Percentiles rank a stretch among this genome's conserved stretches.
Conservation (phyloP, 2,329 filamentous ascomycete species). For the Diaporthe citrichinensis region DNA sequence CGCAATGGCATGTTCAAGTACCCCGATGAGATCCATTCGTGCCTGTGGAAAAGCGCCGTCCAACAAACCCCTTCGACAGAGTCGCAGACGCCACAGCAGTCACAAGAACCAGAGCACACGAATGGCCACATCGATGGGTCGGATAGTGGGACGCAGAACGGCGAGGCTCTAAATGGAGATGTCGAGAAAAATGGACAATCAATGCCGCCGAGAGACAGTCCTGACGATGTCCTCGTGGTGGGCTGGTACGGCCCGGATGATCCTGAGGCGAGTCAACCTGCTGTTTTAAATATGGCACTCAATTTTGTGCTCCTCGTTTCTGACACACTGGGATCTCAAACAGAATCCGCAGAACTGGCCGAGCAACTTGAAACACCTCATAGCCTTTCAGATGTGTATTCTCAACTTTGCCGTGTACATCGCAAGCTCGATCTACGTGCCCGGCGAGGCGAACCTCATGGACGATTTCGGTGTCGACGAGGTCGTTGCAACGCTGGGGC, state of each 20-base stretch:
- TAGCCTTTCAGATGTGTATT: slow-evolving; percentile 2
- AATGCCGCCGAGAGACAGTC: no score
- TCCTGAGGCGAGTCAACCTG: not conserved
- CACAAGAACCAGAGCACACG: not conserved
- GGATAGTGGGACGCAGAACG: not conserved
- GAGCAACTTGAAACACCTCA: slow-evolving; percentile 65
- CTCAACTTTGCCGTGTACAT: slow-evolving; percentile 31
- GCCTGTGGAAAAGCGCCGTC: not conserved
- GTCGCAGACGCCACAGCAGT: not conserved
- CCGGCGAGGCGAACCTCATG: slow-evolving; percentile 21
- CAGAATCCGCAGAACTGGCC: slow-evolving; percentile 67
- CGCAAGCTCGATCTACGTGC: slow-evolving; percentile 27
- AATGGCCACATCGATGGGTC: no score
- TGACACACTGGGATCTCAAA: not conserved
- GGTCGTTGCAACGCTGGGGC: slow-evolving; percentile 11
- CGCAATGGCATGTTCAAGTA: not conserved
- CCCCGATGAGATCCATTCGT: not conserved
- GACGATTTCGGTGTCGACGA: slow-evolving; percentile 12
- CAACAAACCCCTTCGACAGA: not conserved
- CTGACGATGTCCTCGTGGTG: not conserved
- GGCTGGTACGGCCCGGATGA: slow-evolving; percentile 22
- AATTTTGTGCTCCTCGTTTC: no score
- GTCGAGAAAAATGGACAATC: no score
- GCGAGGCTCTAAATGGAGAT: not conserved
- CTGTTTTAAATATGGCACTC: no score